A percentile compares a stretch with the other conserved stretches of the same genome.
Evolutionary conservation across 2,329 filamentous ascomycete genomes (phyloP).

Genomic region (Emmonsiellopsis sp.): DNA sequence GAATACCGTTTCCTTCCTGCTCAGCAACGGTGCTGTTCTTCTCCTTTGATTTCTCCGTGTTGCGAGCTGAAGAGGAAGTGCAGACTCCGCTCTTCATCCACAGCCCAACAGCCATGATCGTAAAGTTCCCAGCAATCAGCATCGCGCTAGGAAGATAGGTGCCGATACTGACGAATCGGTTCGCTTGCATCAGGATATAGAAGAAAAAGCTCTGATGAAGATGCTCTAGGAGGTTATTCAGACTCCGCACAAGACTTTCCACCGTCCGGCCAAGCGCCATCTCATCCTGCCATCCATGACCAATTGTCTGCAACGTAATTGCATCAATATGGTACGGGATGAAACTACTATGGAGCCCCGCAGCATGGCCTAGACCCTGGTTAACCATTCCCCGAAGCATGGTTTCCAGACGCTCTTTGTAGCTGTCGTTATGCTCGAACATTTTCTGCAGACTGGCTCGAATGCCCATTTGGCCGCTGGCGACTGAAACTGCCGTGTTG

Average conservation of each 20-base stretch:
- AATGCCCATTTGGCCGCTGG: slow-evolving; percentile 86
- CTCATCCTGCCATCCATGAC: slow-evolving; percentile 92
- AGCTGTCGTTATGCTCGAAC: slow-evolving; percentile 66
- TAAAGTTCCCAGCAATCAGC: slow-evolving; percentile 89
- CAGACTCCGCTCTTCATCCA: slow-evolving; percentile 72
- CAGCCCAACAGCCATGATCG: slow-evolving; percentile 86
- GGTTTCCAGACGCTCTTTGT: slow-evolving; percentile 71
- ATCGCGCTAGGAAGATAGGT: slow-evolving; percentile 98
- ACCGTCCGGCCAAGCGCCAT: slow-evolving; percentile 87
- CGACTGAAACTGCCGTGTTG: slow-evolving; percentile 84
- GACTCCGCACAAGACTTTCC: slow-evolving; percentile 80
- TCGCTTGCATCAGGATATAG: slow-evolving; percentile 83
- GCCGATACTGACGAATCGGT: slow-evolving; percentile 94
- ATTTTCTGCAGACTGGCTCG: slow-evolving; percentile 75
- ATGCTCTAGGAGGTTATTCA: slow-evolving; percentile 95
- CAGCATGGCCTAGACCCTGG: slow-evolving; percentile 79
- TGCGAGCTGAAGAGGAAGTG: slow-evolving; percentile 16
- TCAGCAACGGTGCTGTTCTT: slow-evolving; percentile 10
- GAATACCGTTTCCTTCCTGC: slow-evolving; percentile 15
- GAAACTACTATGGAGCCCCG: slow-evolving; percentile 87
- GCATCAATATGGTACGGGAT: slow-evolving; percentile 98
- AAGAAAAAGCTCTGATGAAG: slow-evolving; percentile 99
- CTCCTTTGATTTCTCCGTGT: slow-evolving; percentile 21
- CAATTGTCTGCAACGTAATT: slow-evolving; percentile 82
- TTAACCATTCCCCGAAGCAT: slow-evolving; percentile 89